A percentile compares a stretch with the other conserved stretches of the same genome.
phyloP scores from a whole-genome alignment of 1,139 yeast genomes.

The Komagataea norvegica region DNA sequence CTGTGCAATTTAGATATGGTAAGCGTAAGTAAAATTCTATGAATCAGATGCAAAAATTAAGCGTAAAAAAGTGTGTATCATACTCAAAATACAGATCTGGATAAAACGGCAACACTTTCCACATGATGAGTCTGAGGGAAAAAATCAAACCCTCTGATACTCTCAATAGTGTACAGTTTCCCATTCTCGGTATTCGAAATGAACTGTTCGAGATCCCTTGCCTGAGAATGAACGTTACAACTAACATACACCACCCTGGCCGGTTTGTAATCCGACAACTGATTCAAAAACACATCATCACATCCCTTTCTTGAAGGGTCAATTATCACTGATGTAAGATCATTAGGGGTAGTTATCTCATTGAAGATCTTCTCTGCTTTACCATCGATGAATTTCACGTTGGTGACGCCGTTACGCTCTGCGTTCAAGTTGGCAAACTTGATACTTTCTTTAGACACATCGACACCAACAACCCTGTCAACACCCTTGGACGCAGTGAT shows the following conservation, averaged over 20 bases:
- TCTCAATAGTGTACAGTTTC: constrained; percentile 59
- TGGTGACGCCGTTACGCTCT: constrained; percentile 60
- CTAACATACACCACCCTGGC: constrained; percentile 86
- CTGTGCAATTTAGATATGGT: no score
- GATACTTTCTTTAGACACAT: constrained; percentile 88
- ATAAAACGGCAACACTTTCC: constrained; percentile 86
- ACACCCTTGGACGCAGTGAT: constrained; percentile 80
- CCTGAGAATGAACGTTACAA: constrained; percentile 97
- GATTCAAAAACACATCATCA: constrained; percentile 80
- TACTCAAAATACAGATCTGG: constrained; percentile 25
- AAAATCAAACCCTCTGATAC: constrained; percentile 90
- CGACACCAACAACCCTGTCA: constrained; percentile 85
- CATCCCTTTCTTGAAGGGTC: constrained; percentile 99
- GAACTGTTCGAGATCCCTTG: constrained; percentile 86
- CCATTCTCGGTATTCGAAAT: constrained; percentile 64
- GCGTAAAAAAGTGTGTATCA: not conserved
- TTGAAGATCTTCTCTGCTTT: constrained; percentile 88
- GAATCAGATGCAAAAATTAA: not conserved
- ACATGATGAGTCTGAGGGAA: constrained; percentile 98
- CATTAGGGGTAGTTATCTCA: constrained; percentile 66
- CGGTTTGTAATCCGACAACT: constrained; percentile 77
- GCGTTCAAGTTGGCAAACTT: constrained; percentile 85
- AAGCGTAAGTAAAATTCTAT: not conserved
- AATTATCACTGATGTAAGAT: constrained; percentile 79
- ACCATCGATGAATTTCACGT: constrained; percentile 83